Percentiles rank a stretch among this genome's conserved stretches.
phyloP scores from a whole-genome alignment of 768 basidiomycete genomes.

The Kwoniella dejecticola region DNA sequence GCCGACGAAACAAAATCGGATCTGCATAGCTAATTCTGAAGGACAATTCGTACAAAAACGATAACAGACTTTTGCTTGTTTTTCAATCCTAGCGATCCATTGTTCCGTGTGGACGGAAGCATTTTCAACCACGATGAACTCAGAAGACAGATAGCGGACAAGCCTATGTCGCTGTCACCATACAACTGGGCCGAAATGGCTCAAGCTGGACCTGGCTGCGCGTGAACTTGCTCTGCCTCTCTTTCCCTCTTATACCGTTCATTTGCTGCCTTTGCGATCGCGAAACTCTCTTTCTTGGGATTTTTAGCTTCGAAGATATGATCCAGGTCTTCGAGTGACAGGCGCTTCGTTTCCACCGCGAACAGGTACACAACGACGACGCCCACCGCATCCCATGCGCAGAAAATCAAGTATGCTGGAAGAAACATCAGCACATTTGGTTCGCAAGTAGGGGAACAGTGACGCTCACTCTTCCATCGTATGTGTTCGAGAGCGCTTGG shows the following conservation, averaged over 20 bases:
- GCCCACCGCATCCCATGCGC: constrained; percentile 62
- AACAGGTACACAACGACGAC: constrained; percentile 60
- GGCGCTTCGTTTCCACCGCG: constrained; percentile 62
- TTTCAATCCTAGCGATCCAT: no score
- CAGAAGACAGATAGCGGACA: no score
- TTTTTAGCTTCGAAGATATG: constrained; percentile 53
- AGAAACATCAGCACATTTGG: not conserved
- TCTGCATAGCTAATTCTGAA: no score
- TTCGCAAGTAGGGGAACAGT: not conserved
- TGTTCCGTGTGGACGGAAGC: no score
- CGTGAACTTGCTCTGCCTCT: constrained; percentile 12
- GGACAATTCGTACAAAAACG: no score
- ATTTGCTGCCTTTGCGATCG: constrained; percentile 23
- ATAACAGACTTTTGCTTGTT: no score
- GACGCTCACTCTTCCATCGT: constrained; percentile 33
- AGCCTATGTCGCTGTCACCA: no score
- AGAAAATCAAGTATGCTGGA: constrained; percentile 62
- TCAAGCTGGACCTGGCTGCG: no score
- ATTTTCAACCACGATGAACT: no score
- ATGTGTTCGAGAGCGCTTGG: constrained; percentile 24
- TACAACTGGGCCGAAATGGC: no score
- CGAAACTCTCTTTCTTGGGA: constrained; percentile 32
- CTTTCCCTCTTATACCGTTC: constrained; percentile 26
- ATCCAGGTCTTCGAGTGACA: constrained; percentile 62
- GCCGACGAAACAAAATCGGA: no score